phyloP scores from a whole-genome alignment of 2,329 filamentous ascomycete genomes.

The Penicillium polonicum region DNA sequence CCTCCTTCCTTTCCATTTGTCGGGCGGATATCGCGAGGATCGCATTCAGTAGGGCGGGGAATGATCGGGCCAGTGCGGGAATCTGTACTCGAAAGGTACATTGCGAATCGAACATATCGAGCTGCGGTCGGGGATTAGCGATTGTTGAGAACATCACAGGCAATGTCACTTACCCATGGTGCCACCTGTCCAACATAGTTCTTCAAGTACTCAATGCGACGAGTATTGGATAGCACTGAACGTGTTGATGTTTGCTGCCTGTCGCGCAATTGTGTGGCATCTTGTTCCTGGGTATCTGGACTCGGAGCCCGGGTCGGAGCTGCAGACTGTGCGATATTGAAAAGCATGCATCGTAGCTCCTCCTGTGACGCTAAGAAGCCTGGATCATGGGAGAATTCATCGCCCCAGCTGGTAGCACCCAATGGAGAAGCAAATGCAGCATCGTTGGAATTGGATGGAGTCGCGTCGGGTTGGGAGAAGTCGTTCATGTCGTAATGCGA shows the following conservation, averaged over 20 bases:
- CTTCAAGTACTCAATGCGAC: conserved; percentile 44
- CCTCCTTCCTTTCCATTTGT: conserved; percentile 53
- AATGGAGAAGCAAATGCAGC: conserved; percentile 19
- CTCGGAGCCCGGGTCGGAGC: conserved; percentile 43
- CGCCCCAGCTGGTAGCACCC: conserved; percentile 24
- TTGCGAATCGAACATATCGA: conserved; percentile 58
- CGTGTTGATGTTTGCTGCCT: conserved; percentile 9
- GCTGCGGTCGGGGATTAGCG: conserved; percentile 31
- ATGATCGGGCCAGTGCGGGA: conserved; percentile 50
- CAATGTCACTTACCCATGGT: conserved; percentile 45
- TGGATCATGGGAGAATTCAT: conserved; percentile 40
- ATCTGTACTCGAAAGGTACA: conserved; percentile 55
- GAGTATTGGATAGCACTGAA: conserved; percentile 32
- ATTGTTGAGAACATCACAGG: neutral
- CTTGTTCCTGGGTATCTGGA: conserved; percentile 29
- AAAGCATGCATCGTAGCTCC: conserved; percentile 46
- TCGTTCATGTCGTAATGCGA: conserved; percentile 13
- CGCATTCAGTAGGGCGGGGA: conserved; percentile 49
- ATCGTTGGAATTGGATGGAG: conserved; percentile 16
- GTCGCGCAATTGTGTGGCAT: neutral
- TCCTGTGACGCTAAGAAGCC: conserved; percentile 48
- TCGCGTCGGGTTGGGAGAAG: conserved; percentile 13
- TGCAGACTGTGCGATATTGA: conserved; percentile 47
- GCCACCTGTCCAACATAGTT: conserved; percentile 56
- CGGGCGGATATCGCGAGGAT: conserved; percentile 56